These are phyloP conservation scores for Pseudogymnoascus sp. DNA, from an alignment of 2,329 filamentous ascomycete species.

Conservation along the genomic window DNA sequence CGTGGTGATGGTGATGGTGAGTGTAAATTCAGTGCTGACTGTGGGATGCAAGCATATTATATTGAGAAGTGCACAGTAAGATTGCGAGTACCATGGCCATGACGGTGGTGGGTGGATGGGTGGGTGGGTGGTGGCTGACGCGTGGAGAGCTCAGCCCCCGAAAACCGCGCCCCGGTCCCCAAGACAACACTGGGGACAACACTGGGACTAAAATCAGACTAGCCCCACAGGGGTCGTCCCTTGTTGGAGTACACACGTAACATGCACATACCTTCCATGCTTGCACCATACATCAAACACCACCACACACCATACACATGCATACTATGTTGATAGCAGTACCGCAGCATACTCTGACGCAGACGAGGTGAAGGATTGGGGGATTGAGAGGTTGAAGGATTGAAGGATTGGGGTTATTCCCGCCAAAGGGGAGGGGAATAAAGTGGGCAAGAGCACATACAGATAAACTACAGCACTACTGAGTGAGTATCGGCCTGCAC, in stretches of 20 bases:
- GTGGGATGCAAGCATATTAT: background rate
- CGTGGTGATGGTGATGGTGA: background rate
- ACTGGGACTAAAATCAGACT: background rate
- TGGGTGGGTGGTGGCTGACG: too few relatives aligned
- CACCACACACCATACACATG: too few relatives aligned
- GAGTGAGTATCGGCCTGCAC: background rate
- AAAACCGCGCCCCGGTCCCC: slow-evolving; percentile 3
- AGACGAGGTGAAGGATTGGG: background rate
- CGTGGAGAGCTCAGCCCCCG: slow-evolving; percentile 2
- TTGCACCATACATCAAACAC: too few relatives aligned
- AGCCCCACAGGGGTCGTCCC: background rate
- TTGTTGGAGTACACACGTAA: background rate
- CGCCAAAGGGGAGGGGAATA: background rate
- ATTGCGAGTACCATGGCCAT: slow-evolving; percentile 1
- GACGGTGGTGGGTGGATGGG: background rate
- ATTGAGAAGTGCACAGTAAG: background rate
- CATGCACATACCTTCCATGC: background rate
- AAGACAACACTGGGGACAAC: background rate
- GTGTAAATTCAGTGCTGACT: slow-evolving; percentile 10
- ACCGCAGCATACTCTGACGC: background rate
- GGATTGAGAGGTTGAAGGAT: background rate
- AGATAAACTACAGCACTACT: background rate
- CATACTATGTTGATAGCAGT: background rate
- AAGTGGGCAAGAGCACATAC: background rate
- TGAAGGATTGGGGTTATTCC: background rate